Evolutionary conservation across 2,329 filamentous ascomycete species (phyloP), one percentile per base, ranked within the genome.

Genomic region (Colletotrichum cereale): DNA sequence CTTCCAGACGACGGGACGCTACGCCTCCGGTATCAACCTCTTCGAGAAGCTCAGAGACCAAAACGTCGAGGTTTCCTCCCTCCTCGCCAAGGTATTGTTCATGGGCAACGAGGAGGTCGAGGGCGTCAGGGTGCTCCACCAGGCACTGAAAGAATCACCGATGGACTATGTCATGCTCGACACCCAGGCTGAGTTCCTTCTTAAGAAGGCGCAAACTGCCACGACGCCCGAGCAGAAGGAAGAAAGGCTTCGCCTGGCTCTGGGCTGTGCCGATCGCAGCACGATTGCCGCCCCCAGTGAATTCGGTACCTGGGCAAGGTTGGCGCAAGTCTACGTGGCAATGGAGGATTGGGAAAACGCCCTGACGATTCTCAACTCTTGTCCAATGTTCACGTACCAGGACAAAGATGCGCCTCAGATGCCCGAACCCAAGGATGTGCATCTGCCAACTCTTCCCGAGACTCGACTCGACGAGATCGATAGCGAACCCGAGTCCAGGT

Each of bases 331-430:
- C 40, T 99, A 99, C 76, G 93, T 98, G 66, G 90, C 92, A 61
- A 90, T 97, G 83, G 96, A 99, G 80, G 94, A 97, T 79, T 99
- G 96, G 95, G 96, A 98, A 79, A 90, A 98, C 75, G 96, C 96
- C 0, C 88, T 99, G 31, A 91, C 97, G 6, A 98, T 96, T 5
- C 87, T 99, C 63, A 99, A 99, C 83, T 99, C 96, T 24, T 99
- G 96, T 81, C 96, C 96, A 11, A 99, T 99, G 96, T 99, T 99
- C 82, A 99, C 96, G 8, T 98, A 99, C 81, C 96, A 98, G 82
- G 96, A 99, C 82, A 98, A 98, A 82, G 96, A 99, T 80, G 92
- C 95, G 7, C 96, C 96, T 4, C 84, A 96, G 71, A 96, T 98
- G 92, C 96, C 96, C 1, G 95, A 97, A 78, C 95, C 96, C 0